Conservation (phyloP, 2,329 filamentous ascomycete genomes). For the Claviceps fusiformis region DNA sequence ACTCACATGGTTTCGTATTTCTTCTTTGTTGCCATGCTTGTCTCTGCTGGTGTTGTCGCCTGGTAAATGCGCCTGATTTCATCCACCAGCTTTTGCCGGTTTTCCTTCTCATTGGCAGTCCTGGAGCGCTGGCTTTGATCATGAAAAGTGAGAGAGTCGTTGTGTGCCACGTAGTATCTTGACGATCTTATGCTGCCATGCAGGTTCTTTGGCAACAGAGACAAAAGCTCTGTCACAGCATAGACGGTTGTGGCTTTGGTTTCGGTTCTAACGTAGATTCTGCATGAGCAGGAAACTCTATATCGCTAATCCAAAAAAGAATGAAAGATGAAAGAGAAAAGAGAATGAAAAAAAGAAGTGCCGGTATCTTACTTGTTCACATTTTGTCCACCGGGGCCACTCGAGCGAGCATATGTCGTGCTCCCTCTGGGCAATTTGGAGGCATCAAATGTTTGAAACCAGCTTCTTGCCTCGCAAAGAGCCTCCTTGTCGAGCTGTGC, state of each 20-base stretch:
- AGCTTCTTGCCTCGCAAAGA: slow-evolving; percentile 36
- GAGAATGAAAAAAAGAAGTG: too few species aligned
- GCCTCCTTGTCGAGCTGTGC: slow-evolving; percentile 35
- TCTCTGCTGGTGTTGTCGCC: slow-evolving; percentile 31
- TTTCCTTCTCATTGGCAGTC: slow-evolving; percentile 38
- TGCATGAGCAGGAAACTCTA: not conserved
- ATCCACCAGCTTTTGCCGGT: slow-evolving; percentile 33
- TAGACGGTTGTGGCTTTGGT: slow-evolving; percentile 44
- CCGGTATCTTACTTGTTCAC: slow-evolving; percentile 41
- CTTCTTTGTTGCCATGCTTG: slow-evolving; percentile 30
- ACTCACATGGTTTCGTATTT: slow-evolving; percentile 35
- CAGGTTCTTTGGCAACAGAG: slow-evolving; percentile 32
- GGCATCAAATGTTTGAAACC: slow-evolving; percentile 32
- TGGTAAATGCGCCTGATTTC: slow-evolving; percentile 36
- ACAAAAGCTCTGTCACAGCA: slow-evolving; percentile 31
- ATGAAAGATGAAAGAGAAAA: too few species aligned
- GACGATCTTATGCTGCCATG: slow-evolving; percentile 34
- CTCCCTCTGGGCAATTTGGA: slow-evolving; percentile 34
- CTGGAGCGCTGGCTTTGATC: slow-evolving; percentile 41
- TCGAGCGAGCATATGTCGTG: slow-evolving; percentile 43
- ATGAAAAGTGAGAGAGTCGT: slow-evolving; percentile 39
- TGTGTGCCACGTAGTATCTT: slow-evolving; percentile 38
- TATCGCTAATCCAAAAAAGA: slow-evolving; percentile 13
- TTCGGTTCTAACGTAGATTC: slow-evolving; percentile 37
- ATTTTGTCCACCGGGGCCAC: slow-evolving; percentile 47